Evolutionary conservation across 495 filamentous ascomycete genomes (phyloP).

Genomic region (Penicillium waksmanii): DNA sequence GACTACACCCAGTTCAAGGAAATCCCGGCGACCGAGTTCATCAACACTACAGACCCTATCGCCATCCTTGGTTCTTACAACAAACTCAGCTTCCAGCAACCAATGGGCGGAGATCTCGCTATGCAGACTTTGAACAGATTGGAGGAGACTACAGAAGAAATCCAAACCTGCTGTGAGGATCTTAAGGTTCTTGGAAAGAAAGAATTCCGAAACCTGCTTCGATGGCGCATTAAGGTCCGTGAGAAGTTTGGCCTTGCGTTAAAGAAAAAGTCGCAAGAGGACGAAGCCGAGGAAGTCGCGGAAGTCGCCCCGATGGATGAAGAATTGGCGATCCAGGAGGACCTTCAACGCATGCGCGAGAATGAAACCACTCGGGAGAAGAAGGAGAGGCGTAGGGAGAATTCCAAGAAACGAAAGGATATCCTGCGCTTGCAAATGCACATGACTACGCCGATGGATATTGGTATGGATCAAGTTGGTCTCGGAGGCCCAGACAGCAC

Average conservation of each 20-base stretch:
- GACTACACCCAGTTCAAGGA: conserved; percentile 94
- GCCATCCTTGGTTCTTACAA: conserved; percentile 91
- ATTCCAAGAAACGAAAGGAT: conserved; percentile 87
- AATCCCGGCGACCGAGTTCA: conserved; percentile 84
- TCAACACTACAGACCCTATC: conserved; percentile 93
- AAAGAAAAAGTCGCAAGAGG: conserved; percentile 59
- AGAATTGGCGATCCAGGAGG: conserved; percentile 84
- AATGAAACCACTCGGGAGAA: conserved; percentile 75
- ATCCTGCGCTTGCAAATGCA: conserved; percentile 93
- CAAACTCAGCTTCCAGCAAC: conserved; percentile 77
- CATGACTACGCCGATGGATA: conserved; percentile 94
- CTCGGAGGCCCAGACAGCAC: conserved; percentile 75
- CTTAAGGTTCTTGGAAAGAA: conserved; percentile 89
- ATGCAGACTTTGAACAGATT: conserved; percentile 83
- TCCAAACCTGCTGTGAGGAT: conserved; percentile 83
- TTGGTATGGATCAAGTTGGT: conserved; percentile 89
- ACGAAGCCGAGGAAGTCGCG: conserved; percentile 73
- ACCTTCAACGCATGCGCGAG: conserved; percentile 79
- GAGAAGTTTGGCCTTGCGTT: conserved; percentile 87
- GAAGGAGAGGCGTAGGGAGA: conserved; percentile 77
- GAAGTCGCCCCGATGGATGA: conserved; percentile 90
- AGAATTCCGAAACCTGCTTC: conserved; percentile 90
- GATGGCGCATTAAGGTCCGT: conserved; percentile 87
- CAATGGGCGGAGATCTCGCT: conserved; percentile 79
- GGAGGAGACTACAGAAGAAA: conserved; percentile 91